These are phyloP conservation scores for Staphylotrichum tortipilum DNA, from an alignment of 495 filamentous ascomycete genomes.

Conservation along the genomic window DNA sequence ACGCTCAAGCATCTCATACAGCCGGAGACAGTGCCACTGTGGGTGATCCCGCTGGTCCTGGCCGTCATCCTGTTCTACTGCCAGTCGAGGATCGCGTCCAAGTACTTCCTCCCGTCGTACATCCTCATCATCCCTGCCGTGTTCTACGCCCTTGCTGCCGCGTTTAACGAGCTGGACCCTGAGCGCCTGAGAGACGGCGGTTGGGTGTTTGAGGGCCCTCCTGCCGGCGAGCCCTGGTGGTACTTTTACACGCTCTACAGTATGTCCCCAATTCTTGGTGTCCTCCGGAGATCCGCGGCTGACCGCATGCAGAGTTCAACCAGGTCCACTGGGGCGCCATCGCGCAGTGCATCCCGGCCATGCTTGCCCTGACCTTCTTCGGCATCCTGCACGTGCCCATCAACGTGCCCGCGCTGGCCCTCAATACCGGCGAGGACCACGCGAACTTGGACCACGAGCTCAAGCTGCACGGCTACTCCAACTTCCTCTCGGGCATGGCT, in stretches of 20 bases:
- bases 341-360: slow-evolving; percentile 72
- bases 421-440: slow-evolving; percentile 84
- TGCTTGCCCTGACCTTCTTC: slow-evolving; percentile 97
- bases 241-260: slow-evolving; percentile 93
- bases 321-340: slow-evolving; percentile 65
- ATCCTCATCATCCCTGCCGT: slow-evolving; percentile 70
- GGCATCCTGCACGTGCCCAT: slow-evolving; percentile 95
- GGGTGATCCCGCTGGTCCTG: slow-evolving; percentile 70
- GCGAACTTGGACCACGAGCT: slow-evolving; percentile 85
- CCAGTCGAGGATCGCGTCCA: slow-evolving; percentile 66
- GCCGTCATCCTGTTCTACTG: slow-evolving; percentile 65
- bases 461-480: slow-evolving; percentile 86
- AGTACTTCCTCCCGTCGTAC: slow-evolving; percentile 77
- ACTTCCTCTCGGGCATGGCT: slow-evolving; percentile 72
- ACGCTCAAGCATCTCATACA: slow-evolving; percentile 65
- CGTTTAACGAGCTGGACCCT: slow-evolving; percentile 54
- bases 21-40: slow-evolving; percentile 66
- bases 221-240: slow-evolving; percentile 83
- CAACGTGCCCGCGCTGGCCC: slow-evolving; percentile 86
- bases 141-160: slow-evolving; percentile 74
- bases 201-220: slow-evolving; percentile 85
- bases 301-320: slow-evolving; percentile 15
- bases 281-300: no score
- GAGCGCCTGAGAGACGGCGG: slow-evolving; percentile 56
- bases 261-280: no score